Conservation (phyloP, 345 rosid genomes). For the Corchorus olitorius region DNA sequence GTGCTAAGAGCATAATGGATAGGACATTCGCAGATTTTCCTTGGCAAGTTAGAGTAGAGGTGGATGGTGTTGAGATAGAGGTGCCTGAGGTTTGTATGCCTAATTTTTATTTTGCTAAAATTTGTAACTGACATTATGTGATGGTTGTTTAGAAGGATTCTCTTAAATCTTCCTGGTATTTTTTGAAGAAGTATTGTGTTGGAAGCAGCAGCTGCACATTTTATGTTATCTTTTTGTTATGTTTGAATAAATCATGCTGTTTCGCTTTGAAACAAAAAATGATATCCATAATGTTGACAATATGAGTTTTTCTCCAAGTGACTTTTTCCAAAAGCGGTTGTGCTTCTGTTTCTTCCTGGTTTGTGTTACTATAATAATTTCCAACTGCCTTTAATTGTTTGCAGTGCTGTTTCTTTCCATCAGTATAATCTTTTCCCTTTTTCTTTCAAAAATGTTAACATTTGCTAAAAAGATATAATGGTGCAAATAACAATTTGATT, state of each 20-base stretch:
- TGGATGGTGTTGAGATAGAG: constrained; percentile 82
- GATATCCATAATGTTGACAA: background rate
- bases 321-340: background rate
- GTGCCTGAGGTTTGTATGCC: constrained; percentile 76
- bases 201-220: background rate
- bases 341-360: background rate
- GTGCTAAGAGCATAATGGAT: constrained; percentile 91
- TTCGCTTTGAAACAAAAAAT: background rate
- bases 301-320: background rate
- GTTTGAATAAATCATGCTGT: background rate
- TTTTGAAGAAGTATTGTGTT: background rate
- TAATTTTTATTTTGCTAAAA: background rate
- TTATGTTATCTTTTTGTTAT: background rate
- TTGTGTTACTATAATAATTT: background rate
- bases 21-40: constrained; percentile 83
- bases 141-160: background rate
- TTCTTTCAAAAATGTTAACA: background rate
- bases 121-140: background rate
- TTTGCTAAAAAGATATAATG: background rate
- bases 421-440: background rate
- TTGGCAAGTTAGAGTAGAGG: constrained; percentile 88
- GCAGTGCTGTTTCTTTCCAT: constrained; percentile 3
- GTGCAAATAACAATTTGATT: background rate
- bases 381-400: background rate
- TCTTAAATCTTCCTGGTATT: background rate